A percentile compares a stretch with the other conserved stretches of the same genome.
These are phyloP conservation scores for Sporothrix pseudoabietina DNA, from an alignment of 2,329 filamentous ascomycete species.

Conservation along the genomic window DNA sequence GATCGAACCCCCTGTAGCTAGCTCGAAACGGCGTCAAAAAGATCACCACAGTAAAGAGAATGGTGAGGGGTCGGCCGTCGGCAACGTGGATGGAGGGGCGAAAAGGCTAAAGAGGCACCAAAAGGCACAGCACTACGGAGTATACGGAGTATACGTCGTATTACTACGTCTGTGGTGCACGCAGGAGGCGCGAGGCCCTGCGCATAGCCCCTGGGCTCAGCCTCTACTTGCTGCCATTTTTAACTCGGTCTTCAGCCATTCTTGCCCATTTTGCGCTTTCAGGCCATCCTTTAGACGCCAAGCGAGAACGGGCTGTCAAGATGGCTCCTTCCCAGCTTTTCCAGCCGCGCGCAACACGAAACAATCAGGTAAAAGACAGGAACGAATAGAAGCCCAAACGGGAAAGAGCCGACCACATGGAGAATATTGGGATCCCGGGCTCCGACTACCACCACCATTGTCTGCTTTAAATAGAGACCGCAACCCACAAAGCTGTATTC, in stretches of 20 bases:
- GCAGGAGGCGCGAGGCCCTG: constrained; percentile 13
- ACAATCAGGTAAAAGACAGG: background rate
- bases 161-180: background rate
- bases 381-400: background rate
- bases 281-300: background rate
- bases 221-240: constrained; percentile 20
- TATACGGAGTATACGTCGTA: background rate
- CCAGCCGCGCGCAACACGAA: constrained; percentile 22
- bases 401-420: background rate
- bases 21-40: background rate
- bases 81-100: background rate
- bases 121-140: background rate
- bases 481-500: background rate
- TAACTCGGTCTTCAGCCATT: background rate
- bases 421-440: background rate
- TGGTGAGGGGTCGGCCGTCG: background rate
- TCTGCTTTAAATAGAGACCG: background rate
- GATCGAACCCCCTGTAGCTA: background rate
- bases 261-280: background rate
- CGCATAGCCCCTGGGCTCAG: constrained; percentile 20
- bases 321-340: background rate
- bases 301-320: background rate
- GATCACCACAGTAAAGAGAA: background rate
- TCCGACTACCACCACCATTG: background rate
- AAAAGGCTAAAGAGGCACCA: background rate